Evolutionary conservation across 2,329 filamentous ascomycete genomes (phyloP).

Genomic region (Bipolaris victoriae): DNA sequence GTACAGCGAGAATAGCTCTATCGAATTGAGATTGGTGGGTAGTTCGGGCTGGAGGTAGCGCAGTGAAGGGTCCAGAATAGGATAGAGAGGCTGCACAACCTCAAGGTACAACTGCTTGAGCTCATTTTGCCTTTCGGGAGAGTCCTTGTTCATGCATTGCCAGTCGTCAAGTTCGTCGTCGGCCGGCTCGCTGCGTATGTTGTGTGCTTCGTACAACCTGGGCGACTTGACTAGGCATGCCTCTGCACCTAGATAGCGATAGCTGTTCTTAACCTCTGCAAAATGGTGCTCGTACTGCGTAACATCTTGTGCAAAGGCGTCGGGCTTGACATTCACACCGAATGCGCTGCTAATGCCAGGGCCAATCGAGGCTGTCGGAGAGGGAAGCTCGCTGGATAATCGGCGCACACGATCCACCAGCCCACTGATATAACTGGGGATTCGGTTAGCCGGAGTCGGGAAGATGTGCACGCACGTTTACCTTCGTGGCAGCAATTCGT

Average conservation of each 20-base stretch:
- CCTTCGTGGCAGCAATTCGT: constrained; percentile 41
- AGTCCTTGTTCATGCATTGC: constrained; percentile 31
- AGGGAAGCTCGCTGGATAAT: constrained; percentile 27
- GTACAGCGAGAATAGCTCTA: constrained; percentile 41
- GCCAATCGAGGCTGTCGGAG: constrained; percentile 26
- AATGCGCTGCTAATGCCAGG: constrained; percentile 19
- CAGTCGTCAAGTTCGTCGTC: constrained; percentile 36
- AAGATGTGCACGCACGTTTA: constrained; percentile 11
- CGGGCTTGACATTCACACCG: constrained; percentile 17
- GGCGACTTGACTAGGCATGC: constrained; percentile 44
- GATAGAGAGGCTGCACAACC: constrained; percentile 37
- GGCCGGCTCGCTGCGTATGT: constrained; percentile 20
- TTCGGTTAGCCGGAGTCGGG: constrained; percentile 15
- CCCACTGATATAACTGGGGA: constrained; percentile 43
- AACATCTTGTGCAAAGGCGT: constrained; percentile 22
- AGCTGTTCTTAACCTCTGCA: constrained; percentile 40
- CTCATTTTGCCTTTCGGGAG: constrained; percentile 34
- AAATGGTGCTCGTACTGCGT: constrained; percentile 44
- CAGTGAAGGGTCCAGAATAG: constrained; percentile 36
- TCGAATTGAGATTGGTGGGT: constrained; percentile 31
- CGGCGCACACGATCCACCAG: constrained; percentile 45
- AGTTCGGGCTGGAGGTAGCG: constrained; percentile 35
- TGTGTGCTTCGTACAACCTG: constrained; percentile 27
- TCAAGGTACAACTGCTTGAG: constrained; percentile 41
- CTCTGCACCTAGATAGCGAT: constrained; percentile 45